These are phyloP conservation scores for Paxillus involutus DNA, from an alignment of 768 basidiomycete species.

Conservation along the genomic window DNA sequence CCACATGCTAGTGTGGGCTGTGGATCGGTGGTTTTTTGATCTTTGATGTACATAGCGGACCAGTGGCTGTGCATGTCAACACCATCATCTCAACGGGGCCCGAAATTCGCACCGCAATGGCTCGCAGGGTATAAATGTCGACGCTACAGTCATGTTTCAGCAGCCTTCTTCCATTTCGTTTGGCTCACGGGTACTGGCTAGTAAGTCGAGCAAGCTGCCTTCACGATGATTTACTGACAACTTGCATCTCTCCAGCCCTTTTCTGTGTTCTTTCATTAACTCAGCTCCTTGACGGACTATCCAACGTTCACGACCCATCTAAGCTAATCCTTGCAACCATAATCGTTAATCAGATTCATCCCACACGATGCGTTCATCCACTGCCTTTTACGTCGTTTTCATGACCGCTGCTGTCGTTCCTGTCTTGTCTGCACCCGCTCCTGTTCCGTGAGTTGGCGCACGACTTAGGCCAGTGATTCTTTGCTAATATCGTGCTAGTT, in stretches of 20 bases:
- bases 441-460: not conserved
- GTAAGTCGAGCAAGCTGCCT: conserved; percentile 7
- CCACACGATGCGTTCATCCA: conserved; percentile 11
- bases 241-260: conserved; percentile 7
- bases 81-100: no score
- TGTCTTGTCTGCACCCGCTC: conserved; percentile 8
- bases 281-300: conserved; percentile 13
- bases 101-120: no score
- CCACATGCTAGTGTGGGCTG: not conserved
- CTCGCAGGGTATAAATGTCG: not conserved
- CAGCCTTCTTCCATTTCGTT: conserved; percentile 16
- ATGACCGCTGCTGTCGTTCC: not conserved
- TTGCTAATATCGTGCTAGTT: not conserved
- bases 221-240: not conserved
- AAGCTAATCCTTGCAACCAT: not conserved
- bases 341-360: not conserved
- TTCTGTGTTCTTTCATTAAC: conserved; percentile 11
- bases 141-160: not conserved
- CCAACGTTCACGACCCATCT: conserved; percentile 1
- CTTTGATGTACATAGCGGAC: no score
- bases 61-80: not conserved
- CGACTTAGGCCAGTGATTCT: not conserved
- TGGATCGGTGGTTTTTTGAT: not conserved
- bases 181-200: conserved; percentile 20
- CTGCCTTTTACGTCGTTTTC: conserved; percentile 7